phyloP scores from a whole-genome alignment of 768 basidiomycete species.

The Phylloporus sp. region DNA sequence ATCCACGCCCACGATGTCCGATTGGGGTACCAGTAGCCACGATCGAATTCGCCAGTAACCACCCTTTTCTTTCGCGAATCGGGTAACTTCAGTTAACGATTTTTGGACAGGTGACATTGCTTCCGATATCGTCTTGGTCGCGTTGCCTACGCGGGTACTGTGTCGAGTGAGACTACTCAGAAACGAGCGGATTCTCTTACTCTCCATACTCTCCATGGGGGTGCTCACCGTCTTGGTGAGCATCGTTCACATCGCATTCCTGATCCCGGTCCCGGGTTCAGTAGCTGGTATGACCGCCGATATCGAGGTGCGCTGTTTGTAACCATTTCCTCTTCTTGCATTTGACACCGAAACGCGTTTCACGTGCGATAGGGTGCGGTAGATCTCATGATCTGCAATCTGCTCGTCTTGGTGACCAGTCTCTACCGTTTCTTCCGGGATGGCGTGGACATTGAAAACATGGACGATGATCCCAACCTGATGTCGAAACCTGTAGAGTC shows the following conservation, averaged over 20 bases:
- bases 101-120: constrained; percentile 6
- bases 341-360: background rate
- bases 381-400: constrained; percentile 13
- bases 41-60: constrained; percentile 9
- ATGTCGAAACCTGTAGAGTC: background rate
- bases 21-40: background rate
- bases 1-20: background rate
- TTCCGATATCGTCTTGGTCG: constrained; percentile 8
- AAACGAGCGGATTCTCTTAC: constrained; percentile 9
- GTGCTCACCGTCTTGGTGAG: constrained; percentile 5
- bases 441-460: constrained; percentile 1
- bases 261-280: constrained; percentile 7
- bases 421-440: constrained; percentile 8
- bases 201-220: constrained; percentile 11
- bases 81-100: background rate
- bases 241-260: constrained; percentile 12
- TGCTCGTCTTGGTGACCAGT: constrained; percentile 14
- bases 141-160: constrained; percentile 8
- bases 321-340: background rate
- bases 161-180: constrained; percentile 2
- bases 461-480: background rate
- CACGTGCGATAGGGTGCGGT: constrained; percentile 10
- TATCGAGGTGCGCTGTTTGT: constrained; percentile 11
- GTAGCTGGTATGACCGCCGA: constrained; percentile 9
- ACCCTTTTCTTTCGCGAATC: background rate